Evolutionary conservation across 2,329 filamentous ascomycete genomes (phyloP).

Genomic region (Sordariomycetes sp.): DNA sequence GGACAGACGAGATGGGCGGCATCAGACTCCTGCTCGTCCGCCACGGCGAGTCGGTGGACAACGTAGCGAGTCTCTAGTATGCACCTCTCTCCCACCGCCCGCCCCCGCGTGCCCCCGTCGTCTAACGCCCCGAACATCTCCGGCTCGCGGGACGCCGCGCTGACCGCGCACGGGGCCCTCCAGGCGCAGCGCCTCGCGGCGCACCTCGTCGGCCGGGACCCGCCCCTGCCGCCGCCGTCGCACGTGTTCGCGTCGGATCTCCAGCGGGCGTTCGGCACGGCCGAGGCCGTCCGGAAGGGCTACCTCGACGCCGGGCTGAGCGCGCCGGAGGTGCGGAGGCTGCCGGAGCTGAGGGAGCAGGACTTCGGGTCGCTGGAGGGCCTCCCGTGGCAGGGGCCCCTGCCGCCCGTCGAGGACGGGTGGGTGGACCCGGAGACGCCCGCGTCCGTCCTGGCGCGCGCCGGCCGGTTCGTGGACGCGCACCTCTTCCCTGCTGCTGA

Average conservation of each 20-base stretch:
- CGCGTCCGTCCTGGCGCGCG: constrained; percentile 53
- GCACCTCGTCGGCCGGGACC: constrained; percentile 36
- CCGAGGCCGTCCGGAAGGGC: constrained; percentile 50
- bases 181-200: constrained; percentile 64
- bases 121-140: constrained; percentile 37
- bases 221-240: constrained; percentile 12
- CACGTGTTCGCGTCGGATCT: constrained; percentile 71
- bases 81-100: constrained; percentile 12
- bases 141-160: constrained; percentile 66
- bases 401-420: constrained; percentile 11
- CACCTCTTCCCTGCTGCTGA: constrained; percentile 46
- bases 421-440: constrained; percentile 54
- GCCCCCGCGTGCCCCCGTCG: constrained; percentile 3
- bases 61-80: constrained; percentile 68
- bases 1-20: neutral
- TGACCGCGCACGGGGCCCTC: constrained; percentile 73
- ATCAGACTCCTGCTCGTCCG: constrained; percentile 59
- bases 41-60: constrained; percentile 86
- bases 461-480: constrained; percentile 54
- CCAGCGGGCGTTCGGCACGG: constrained; percentile 62
- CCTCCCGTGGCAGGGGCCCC: constrained; percentile 24
- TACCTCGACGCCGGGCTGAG: constrained; percentile 22
- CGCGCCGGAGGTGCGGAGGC: constrained; percentile 10
- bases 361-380: constrained; percentile 66
- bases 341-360: constrained; percentile 53